Conservation (phyloP, 352 stramenopile species). For the Phytophthora cryptogea region DNA sequence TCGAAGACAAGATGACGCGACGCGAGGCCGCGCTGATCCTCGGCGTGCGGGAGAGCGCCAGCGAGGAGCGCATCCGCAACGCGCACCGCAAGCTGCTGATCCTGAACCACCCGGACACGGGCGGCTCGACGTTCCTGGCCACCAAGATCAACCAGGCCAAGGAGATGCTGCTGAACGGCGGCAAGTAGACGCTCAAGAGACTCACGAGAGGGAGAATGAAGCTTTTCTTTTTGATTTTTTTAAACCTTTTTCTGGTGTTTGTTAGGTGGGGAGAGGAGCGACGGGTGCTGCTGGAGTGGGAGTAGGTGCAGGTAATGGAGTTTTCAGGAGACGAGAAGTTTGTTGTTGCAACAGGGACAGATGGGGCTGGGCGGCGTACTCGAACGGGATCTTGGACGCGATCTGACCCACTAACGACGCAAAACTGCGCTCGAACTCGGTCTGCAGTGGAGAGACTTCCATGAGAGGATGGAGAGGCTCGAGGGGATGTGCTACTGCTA, state of each 20-base stretch:
- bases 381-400: conserved; percentile 39
- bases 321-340: conserved; percentile 26
- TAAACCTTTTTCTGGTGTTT: background rate
- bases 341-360: conserved; percentile 31
- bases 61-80: conserved; percentile 96
- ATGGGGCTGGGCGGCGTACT: conserved; percentile 26
- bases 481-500: background rate
- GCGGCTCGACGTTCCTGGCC: conserved; percentile 97
- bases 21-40: conserved; percentile 99
- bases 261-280: conserved; percentile 12
- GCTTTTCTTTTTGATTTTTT: background rate
- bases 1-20: conserved; percentile 99
- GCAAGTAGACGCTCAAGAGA: conserved; percentile 44
- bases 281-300: conserved; percentile 8
- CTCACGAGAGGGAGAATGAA: conserved; percentile 1
- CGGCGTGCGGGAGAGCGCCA: conserved; percentile 96
- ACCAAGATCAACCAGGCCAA: conserved; percentile 99
- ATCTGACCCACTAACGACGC: conserved; percentile 51
- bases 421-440: conserved; percentile 77
- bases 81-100: conserved; percentile 98
- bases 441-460: conserved; percentile 58
- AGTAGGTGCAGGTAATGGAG: background rate
- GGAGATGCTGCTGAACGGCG: conserved; percentile 91
- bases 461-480: background rate
- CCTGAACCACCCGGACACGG: conserved; percentile 99